A percentile compares a stretch with the other conserved stretches of the same genome.
phyloP scores from a whole-genome alignment of 305 asterid genomes.

The Solanum hybrid region DNA sequence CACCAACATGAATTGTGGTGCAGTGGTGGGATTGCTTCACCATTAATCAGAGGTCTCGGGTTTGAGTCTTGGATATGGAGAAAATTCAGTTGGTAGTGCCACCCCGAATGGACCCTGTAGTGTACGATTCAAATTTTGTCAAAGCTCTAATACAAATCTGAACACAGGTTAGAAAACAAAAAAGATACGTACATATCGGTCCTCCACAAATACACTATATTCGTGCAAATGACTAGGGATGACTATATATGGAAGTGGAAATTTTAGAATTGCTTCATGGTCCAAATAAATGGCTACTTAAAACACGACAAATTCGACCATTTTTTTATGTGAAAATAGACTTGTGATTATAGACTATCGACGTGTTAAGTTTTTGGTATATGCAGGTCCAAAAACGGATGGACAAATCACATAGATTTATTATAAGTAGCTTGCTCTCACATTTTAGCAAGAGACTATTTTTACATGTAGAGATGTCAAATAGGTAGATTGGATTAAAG shows the following conservation, averaged over 20 bases:
- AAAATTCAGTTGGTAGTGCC: too few species aligned
- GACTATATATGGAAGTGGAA: background rate
- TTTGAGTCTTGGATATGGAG: too few species aligned
- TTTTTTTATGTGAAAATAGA: background rate
- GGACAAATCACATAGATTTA: background rate
- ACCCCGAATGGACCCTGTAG: too few species aligned
- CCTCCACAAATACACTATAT: background rate
- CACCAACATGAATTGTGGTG: too few species aligned
- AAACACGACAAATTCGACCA: background rate
- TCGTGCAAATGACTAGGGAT: background rate
- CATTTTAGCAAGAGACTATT: background rate
- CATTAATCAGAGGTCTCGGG: too few species aligned
- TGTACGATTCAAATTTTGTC: too few species aligned
- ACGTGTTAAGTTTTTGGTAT: background rate
- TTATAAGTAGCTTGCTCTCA: too few species aligned
- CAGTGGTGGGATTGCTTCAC: too few species aligned
- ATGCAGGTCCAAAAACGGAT: background rate
- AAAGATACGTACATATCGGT: too few species aligned
- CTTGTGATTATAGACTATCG: background rate
- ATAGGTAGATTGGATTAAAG: background rate
- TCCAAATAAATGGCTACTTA: background rate
- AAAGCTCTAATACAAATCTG: too few species aligned
- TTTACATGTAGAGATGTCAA: background rate
- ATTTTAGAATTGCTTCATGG: background rate
- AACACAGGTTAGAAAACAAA: too few species aligned